phyloP scores from a whole-genome alignment of 1,139 yeast genomes.

The Hansenula sp. region DNA sequence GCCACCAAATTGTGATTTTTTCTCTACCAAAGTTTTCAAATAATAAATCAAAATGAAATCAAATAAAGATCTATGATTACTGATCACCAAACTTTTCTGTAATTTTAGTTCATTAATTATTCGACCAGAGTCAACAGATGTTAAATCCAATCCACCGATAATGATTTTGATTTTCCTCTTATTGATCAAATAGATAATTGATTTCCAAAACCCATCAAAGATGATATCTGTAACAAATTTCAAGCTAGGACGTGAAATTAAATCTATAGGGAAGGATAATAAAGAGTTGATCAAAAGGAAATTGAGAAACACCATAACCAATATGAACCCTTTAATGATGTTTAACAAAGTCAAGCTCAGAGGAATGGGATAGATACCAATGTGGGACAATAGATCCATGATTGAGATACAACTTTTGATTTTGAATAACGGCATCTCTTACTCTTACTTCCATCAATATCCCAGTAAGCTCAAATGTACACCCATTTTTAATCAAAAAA shows the following conservation, averaged over 20 bases:
- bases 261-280: not conserved
- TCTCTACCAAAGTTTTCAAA: conserved; percentile 20
- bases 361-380: conserved; percentile 6
- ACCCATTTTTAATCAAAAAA: too few species aligned
- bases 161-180: conserved; percentile 21
- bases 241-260: not conserved
- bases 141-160: conserved; percentile 21
- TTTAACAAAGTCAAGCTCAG: conserved; percentile 1
- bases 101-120: conserved; percentile 9
- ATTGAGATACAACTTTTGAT: not conserved
- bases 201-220: conserved; percentile 12
- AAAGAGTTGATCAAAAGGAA: not conserved
- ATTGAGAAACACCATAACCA: not conserved
- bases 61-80: conserved; percentile 25
- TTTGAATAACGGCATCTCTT: not conserved
- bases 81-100: conserved; percentile 17
- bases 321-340: conserved; percentile 4
- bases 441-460: not conserved
- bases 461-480: not conserved
- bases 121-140: conserved; percentile 8
- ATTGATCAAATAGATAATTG: conserved; percentile 17
- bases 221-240: not conserved
- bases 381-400: conserved; percentile 4
- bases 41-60: conserved; percentile 26
- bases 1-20: too few species aligned